Evolutionary conservation across 768 basidiomycete genomes (phyloP).

Genomic region (Naganishia antarctica): DNA sequence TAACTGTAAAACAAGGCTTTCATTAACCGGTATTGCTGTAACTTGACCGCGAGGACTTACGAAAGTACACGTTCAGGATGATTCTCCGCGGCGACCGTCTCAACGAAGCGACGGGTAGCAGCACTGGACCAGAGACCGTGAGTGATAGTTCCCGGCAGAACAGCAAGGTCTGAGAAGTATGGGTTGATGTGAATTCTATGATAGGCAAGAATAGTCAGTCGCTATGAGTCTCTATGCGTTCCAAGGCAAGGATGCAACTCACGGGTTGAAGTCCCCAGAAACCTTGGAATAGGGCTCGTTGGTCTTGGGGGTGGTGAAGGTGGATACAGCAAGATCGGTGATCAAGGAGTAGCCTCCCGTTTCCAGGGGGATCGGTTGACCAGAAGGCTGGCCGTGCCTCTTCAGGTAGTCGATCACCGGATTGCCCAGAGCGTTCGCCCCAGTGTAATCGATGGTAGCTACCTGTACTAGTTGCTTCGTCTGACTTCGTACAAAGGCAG

Average conservation of each 20-base stretch:
- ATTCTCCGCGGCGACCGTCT: conserved; percentile 89
- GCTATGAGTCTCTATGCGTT: background rate
- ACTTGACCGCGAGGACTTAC: conserved; percentile 57
- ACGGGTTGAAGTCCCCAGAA: conserved; percentile 95
- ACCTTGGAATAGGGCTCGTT: conserved; percentile 94
- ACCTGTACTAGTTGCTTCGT: conserved; percentile 84
- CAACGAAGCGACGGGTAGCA: conserved; percentile 84
- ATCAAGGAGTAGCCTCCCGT: conserved; percentile 83
- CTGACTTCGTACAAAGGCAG: conserved; percentile 80
- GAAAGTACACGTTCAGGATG: conserved; percentile 82
- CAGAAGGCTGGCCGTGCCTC: conserved; percentile 78
- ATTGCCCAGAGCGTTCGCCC: conserved; percentile 84
- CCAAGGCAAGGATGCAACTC: too few species aligned
- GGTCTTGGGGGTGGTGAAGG: conserved; percentile 76
- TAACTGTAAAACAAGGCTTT: conserved; percentile 64
- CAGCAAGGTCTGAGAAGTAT: conserved; percentile 90
- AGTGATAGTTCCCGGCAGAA: conserved; percentile 91
- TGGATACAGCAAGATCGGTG: conserved; percentile 57
- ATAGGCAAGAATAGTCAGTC: background rate
- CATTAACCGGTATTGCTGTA: too few species aligned
- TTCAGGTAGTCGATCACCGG: conserved; percentile 88
- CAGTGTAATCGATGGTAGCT: conserved; percentile 76
- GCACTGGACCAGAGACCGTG: conserved; percentile 97
- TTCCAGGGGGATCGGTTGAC: conserved; percentile 68
- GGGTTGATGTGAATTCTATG: conserved; percentile 83